phyloP scores from a whole-genome alignment of 441 rosid species.

The Arabidopsis lyrata region DNA sequence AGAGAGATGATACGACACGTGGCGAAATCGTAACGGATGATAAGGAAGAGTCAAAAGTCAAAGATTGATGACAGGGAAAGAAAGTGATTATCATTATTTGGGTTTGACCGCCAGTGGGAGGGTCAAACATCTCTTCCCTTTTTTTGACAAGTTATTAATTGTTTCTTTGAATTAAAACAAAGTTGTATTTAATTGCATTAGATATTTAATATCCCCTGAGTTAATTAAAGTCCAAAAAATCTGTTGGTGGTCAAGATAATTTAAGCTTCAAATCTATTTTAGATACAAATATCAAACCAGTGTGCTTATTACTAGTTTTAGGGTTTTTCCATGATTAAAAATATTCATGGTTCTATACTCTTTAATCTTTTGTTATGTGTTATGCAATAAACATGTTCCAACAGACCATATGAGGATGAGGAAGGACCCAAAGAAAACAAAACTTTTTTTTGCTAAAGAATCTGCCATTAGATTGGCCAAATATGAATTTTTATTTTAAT shows the following conservation, averaged over 20 bases:
- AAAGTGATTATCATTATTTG: conserved; percentile 44
- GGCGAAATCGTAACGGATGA: conserved; percentile 17
- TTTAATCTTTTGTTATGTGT: background rate
- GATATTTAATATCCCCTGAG: conserved; percentile 16
- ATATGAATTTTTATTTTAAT: too few species aligned
- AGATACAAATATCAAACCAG: background rate
- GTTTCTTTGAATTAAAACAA: conserved; percentile 33
- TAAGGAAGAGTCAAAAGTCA: conserved; percentile 59
- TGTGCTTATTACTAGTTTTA: background rate
- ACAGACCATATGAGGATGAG: too few species aligned
- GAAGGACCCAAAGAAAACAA: too few species aligned
- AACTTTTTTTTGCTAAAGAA: too few species aligned
- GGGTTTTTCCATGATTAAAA: background rate
- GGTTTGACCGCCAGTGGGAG: conserved; percentile 54
- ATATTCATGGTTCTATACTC: background rate
- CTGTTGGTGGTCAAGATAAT: background rate
- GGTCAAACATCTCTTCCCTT: conserved; percentile 46
- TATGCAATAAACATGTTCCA: background rate
- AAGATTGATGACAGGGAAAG: conserved; percentile 56
- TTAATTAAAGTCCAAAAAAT: background rate
- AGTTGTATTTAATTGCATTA: conserved; percentile 19
- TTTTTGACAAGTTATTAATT: conserved; percentile 42
- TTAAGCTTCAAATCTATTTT: background rate
- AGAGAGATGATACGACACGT: conserved; percentile 35
- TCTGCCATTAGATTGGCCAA: background rate